Conservation (phyloP, 1,139 yeast species). For the Nematodospora anomalae region DNA sequence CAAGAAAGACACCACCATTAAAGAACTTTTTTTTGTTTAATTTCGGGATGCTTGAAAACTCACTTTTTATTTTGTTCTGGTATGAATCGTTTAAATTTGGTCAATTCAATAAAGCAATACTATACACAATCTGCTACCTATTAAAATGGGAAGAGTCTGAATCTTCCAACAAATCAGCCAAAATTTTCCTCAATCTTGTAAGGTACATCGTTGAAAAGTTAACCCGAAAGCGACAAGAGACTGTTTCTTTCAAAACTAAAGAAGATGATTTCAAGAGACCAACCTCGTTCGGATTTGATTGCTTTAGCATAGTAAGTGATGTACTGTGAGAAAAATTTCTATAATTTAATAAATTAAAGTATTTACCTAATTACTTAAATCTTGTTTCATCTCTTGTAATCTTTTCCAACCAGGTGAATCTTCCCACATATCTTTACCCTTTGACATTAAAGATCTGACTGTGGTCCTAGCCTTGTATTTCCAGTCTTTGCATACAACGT, state of each 20-base stretch:
- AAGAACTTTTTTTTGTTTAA: slow-evolving; percentile 8
- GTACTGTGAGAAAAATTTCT: slow-evolving; percentile 7
- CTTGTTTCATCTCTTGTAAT: slow-evolving; percentile 55
- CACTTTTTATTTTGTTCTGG: slow-evolving; percentile 13
- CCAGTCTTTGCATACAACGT: slow-evolving; percentile 89
- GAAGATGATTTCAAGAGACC: slow-evolving; percentile 16
- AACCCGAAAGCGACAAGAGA: neutral
- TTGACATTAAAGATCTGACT: slow-evolving; percentile 72
- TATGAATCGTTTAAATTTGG: slow-evolving; percentile 9
- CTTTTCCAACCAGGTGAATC: slow-evolving; percentile 76
- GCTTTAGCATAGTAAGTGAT: slow-evolving; percentile 30
- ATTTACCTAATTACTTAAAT: slow-evolving; percentile 25
- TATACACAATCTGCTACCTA: slow-evolving; percentile 13
- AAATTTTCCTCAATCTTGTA: neutral
- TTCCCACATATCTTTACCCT: slow-evolving; percentile 80
- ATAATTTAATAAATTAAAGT: slow-evolving; percentile 11
- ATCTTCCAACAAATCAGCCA: slow-evolving; percentile 6
- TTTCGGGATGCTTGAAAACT: slow-evolving; percentile 12
- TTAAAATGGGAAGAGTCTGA: slow-evolving; percentile 13
- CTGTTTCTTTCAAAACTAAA: neutral
- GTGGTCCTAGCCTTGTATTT: slow-evolving; percentile 76
- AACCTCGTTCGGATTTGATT: slow-evolving; percentile 31
- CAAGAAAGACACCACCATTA: slow-evolving; percentile 4
- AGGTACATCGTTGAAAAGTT: neutral
- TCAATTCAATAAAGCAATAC: slow-evolving; percentile 7